These are phyloP conservation scores for Russula dissimulans DNA, from an alignment of 768 basidiomycete genomes.

Conservation along the genomic window DNA sequence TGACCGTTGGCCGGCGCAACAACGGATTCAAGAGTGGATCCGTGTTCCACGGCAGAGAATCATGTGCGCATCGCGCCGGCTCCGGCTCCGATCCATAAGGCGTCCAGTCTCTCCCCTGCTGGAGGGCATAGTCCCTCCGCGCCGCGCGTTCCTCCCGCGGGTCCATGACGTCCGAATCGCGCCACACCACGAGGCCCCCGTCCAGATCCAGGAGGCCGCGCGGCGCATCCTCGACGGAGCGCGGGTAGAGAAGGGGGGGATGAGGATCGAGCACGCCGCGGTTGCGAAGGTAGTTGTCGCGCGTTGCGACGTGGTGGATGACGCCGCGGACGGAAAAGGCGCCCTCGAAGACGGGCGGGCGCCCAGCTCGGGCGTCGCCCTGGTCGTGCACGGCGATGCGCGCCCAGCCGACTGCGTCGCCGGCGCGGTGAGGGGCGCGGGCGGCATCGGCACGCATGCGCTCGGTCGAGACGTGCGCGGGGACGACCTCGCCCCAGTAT, in stretches of 20 bases:
- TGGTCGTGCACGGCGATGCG: slow-evolving; percentile 66
- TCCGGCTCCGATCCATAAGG: slow-evolving; percentile 4
- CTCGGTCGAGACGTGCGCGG: slow-evolving; percentile 39
- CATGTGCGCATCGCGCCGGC: slow-evolving; percentile 55
- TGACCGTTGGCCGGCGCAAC: slow-evolving; percentile 30
- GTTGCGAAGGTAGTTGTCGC: slow-evolving; percentile 58
- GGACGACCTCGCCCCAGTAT: slow-evolving; percentile 70
- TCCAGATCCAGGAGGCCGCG: slow-evolving; percentile 30
- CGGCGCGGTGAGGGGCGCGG: slow-evolving; percentile 37
- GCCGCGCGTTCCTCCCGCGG: slow-evolving; percentile 38
- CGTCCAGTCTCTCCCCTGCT: not conserved
- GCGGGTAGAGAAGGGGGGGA: slow-evolving; percentile 23
- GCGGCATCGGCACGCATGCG: slow-evolving; percentile 59
- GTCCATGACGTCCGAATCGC: slow-evolving; percentile 59
- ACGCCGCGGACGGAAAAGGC: slow-evolving; percentile 62
- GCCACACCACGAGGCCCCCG: slow-evolving; percentile 58
- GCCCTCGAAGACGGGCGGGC: slow-evolving; percentile 61
- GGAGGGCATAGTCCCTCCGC: slow-evolving; percentile 20
- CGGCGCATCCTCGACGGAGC: no score
- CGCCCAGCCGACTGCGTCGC: slow-evolving; percentile 60
- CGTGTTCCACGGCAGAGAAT: slow-evolving; percentile 56
- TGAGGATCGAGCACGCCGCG: slow-evolving; percentile 48
- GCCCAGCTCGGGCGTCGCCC: slow-evolving; percentile 36
- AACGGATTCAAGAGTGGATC: slow-evolving; percentile 46
- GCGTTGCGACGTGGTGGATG: slow-evolving; percentile 61